phyloP scores from a whole-genome alignment of 2,329 filamentous ascomycete genomes.

The Aspergillus sclerotialis region DNA sequence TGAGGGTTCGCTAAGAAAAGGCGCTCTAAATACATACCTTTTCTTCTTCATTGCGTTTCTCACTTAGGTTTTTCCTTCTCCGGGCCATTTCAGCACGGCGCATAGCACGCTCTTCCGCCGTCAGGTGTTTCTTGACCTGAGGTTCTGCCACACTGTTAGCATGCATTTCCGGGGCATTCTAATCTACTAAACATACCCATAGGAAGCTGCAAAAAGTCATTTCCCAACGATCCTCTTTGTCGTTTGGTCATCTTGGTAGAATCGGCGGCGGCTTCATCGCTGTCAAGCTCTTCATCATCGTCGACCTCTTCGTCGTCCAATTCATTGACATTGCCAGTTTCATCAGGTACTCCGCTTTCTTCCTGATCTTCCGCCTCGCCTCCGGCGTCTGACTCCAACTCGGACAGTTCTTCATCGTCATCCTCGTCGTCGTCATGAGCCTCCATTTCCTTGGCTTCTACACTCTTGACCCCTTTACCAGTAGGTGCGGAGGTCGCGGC shows the following conservation, averaged over 20 bases:
- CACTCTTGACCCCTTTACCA: constrained; percentile 33
- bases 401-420: constrained; percentile 36
- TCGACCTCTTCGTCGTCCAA: constrained; percentile 35
- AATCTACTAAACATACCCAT: constrained; percentile 41
- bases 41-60: constrained; percentile 72
- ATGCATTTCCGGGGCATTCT: constrained; percentile 8
- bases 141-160: constrained; percentile 43
- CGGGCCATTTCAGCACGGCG: constrained; percentile 67
- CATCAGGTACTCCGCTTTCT: constrained; percentile 29
- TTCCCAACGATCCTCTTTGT: constrained; percentile 55
- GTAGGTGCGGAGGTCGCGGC: constrained; percentile 24
- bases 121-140: constrained; percentile 66
- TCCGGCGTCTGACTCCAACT: constrained; percentile 40
- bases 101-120: constrained; percentile 67
- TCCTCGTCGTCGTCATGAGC: constrained; percentile 27
- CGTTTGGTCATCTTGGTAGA: constrained; percentile 61
- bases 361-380: constrained; percentile 45
- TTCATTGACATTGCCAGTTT: constrained; percentile 24
- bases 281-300: constrained; percentile 37
- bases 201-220: constrained; percentile 46
- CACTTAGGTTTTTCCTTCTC: constrained; percentile 64
- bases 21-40: constrained; percentile 52
- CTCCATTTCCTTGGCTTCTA: constrained; percentile 43
- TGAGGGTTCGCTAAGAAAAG: too few species aligned
- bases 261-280: constrained; percentile 44